These are phyloP conservation scores for Pseudogymnoascus sp. DNA, from an alignment of 2,329 filamentous ascomycete species.

Conservation along the genomic window DNA sequence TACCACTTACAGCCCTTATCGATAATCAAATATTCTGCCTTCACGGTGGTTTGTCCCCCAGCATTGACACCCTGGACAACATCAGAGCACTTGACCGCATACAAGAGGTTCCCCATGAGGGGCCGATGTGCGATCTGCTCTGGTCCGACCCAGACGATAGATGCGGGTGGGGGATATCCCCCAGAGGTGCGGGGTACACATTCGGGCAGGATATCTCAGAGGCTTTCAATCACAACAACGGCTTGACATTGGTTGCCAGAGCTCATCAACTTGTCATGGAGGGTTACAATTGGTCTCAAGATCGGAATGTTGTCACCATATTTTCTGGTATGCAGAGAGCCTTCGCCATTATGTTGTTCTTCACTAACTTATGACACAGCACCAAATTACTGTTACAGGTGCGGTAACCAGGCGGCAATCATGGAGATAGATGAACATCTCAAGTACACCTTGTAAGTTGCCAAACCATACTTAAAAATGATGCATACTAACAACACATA, in stretches of 20 bases:
- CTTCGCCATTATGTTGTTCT: background rate
- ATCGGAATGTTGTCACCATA: slow-evolving; percentile 95
- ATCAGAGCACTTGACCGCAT: slow-evolving; percentile 92
- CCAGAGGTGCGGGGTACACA: slow-evolving; percentile 88
- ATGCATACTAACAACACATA: slow-evolving; percentile 36
- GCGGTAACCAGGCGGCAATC: slow-evolving; percentile 98
- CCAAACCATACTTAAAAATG: slow-evolving; percentile 8
- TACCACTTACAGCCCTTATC: slow-evolving; percentile 65
- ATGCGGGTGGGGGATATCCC: slow-evolving; percentile 93
- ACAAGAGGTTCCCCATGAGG: slow-evolving; percentile 96
- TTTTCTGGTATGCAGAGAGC: slow-evolving; percentile 66
- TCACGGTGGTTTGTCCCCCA: slow-evolving; percentile 82
- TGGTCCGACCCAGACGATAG: slow-evolving; percentile 98
- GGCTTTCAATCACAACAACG: slow-evolving; percentile 99
- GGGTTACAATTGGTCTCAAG: slow-evolving; percentile 99
- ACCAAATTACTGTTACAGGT: slow-evolving; percentile 96
- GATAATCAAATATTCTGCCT: slow-evolving; percentile 67
- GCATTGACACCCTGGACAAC: slow-evolving; percentile 91
- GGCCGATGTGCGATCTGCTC: slow-evolving; percentile 95
- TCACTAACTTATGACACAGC: slow-evolving; percentile 40
- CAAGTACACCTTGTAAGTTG: slow-evolving; percentile 97
- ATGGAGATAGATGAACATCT: slow-evolving; percentile 99
- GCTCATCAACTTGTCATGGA: slow-evolving; percentile 99
- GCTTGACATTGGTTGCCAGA: slow-evolving; percentile 86
- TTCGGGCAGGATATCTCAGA: slow-evolving; percentile 97